Evolutionary conservation across 495 filamentous ascomycete species (phyloP), one percentile per base, ranked within the genome.

Genomic region (Trichoderma reesei): DNA sequence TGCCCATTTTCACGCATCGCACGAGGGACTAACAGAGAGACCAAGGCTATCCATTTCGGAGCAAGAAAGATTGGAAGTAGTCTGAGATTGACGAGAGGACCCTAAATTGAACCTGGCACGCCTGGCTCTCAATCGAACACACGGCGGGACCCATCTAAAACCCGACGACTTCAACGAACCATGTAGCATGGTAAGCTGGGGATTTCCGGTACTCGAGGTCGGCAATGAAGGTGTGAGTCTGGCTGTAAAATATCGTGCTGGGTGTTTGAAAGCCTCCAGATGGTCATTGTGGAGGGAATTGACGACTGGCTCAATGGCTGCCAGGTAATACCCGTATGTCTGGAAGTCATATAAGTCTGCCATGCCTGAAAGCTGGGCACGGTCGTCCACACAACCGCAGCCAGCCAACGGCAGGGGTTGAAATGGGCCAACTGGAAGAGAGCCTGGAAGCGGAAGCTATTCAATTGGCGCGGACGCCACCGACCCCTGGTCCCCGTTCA

Each of bases 371-470:
- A 39, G 38, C 11, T 31, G 51, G 31, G 51, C 26, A 31, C 51
- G 51, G 51, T 14, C 51, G 26, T 56, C 51, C 51, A 56, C 51
- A 34, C 20, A 31, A 34, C 51, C 26, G 51, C 46, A 54, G 46
- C 46, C 7, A 31, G 46, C 46, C 7, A 31, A 18, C 46, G 46
- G 46, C 20, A 56, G 11, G 51, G 51, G 51, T 56, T 56, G 51
- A 56, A 56, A 56, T 56, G 69, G 69, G 70, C 72, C 69, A 75
- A 75, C 71, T 73, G 72, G 73, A 75, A 73, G 68, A 33, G 66
- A 71, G 72, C 67, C 70, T 72, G 72, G 73, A 48, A 64, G 68
- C 70, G 69, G 69, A 73, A 72, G 65, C 69, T 69, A 68, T 61
- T 68, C 72, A 70, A 72, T 71, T 75, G 72, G 73, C 70, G 72